These are phyloP conservation scores for Fusarium compactum DNA, from an alignment of 2,329 filamentous ascomycete species.

Conservation along the genomic window DNA sequence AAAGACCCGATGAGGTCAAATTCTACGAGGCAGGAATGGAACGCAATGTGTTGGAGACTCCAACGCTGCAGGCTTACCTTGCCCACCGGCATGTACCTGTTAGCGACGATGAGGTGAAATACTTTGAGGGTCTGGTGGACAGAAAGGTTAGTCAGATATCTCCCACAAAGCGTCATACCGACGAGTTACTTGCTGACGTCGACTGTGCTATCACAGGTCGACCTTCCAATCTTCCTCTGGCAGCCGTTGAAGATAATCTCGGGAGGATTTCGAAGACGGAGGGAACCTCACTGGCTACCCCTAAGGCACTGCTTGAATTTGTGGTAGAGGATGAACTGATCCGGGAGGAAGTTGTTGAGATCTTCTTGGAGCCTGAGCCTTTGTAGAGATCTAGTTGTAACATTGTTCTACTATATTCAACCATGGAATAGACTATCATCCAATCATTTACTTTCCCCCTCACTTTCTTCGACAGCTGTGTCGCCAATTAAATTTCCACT, in stretches of 20 bases:
- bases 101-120: not conserved
- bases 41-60: too few relatives aligned
- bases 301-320: not conserved
- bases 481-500: not conserved
- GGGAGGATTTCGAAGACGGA: not conserved
- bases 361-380: not conserved
- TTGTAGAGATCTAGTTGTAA: not conserved
- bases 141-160: not conserved
- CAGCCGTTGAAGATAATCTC: not conserved
- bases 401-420: not conserved
- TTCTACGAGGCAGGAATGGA: not conserved
- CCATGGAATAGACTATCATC: fast-evolving
- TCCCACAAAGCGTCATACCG: too few relatives aligned
- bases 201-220: not conserved
- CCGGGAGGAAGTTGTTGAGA: not conserved
- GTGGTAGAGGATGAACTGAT: not conserved
- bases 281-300: not conserved
- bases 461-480: not conserved
- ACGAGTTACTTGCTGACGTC: too few relatives aligned
- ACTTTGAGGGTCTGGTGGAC: not conserved
- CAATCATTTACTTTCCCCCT: not conserved
- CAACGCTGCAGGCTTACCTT: not conserved
- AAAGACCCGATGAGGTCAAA: not conserved
- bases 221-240: not conserved
- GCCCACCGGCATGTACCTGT: not conserved